phyloP scores from a whole-genome alignment of 345 rosid genomes.

The Draba incana region DNA sequence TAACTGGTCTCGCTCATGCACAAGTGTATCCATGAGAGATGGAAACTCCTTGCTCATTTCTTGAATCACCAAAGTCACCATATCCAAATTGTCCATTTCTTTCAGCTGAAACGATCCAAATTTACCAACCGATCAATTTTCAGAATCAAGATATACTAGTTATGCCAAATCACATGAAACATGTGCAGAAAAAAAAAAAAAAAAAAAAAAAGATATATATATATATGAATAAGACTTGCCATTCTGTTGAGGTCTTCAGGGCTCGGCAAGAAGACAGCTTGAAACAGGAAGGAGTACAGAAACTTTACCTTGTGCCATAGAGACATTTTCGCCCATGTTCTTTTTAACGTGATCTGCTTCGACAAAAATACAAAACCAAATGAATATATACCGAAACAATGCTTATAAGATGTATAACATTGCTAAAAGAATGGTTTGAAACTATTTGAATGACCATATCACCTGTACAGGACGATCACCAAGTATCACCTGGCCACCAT shows the following conservation, averaged over 20 bases:
- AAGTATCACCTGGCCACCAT: constrained; percentile 88
- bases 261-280: constrained; percentile 87
- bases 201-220: neutral
- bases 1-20: constrained; percentile 97
- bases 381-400: constrained; percentile 4
- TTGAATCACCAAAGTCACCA: constrained; percentile 95
- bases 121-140: neutral
- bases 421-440: constrained; percentile 3
- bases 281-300: constrained; percentile 73
- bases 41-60: constrained; percentile 99
- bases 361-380: constrained; percentile 28
- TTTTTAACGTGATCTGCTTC: constrained; percentile 73
- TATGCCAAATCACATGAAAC: constrained; percentile 8
- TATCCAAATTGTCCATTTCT: constrained; percentile 92
- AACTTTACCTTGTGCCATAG: constrained; percentile 91
- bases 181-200: constrained; percentile 3
- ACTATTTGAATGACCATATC: constrained; percentile 26
- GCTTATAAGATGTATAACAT: constrained; percentile 13
- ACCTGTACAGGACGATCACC: constrained; percentile 99
- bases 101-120: constrained; percentile 60
- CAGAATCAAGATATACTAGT: constrained; percentile 13
- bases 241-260: constrained; percentile 83
- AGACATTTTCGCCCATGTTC: constrained; percentile 96
- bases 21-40: constrained; percentile 89
- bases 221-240: constrained; percentile 48